Conservation (phyloP, 2,329 filamentous ascomycete species). For the Cladophialophora yegresii region DNA sequence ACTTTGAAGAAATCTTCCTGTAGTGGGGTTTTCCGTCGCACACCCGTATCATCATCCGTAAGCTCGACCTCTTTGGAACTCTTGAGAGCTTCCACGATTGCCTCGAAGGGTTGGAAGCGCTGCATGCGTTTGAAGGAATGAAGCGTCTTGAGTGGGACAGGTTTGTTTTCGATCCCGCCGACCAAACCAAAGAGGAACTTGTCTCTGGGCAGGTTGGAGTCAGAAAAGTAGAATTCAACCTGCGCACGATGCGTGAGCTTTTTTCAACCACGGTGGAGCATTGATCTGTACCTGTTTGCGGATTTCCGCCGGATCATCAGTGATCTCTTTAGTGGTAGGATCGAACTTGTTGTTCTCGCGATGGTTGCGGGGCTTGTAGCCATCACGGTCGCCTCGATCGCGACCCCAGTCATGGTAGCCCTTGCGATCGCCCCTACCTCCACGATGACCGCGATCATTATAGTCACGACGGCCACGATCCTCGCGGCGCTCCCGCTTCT, state of each 20-base stretch:
- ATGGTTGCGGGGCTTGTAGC: slow-evolving; percentile 38
- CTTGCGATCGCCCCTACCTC: slow-evolving; percentile 16
- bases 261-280: neutral
- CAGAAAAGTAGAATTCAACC: slow-evolving; percentile 96
- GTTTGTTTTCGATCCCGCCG: slow-evolving; percentile 76
- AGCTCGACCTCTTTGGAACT: slow-evolving; percentile 73
- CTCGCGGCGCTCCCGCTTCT: slow-evolving; percentile 25
- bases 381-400: slow-evolving; percentile 39
- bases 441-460: slow-evolving; percentile 7
- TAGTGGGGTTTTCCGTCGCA: slow-evolving; percentile 75
- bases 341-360: slow-evolving; percentile 70
- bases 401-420: slow-evolving; percentile 13
- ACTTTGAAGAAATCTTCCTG: slow-evolving; percentile 60
- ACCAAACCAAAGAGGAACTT: slow-evolving; percentile 80
- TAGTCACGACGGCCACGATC: slow-evolving; percentile 23
- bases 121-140: slow-evolving; percentile 94
- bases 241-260: slow-evolving; percentile 42
- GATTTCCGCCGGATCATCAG: slow-evolving; percentile 76
- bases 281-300: slow-evolving; percentile 68
- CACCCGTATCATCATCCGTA: slow-evolving; percentile 68
- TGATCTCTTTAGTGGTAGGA: slow-evolving; percentile 66
- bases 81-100: slow-evolving; percentile 79
- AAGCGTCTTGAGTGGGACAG: slow-evolving; percentile 75
- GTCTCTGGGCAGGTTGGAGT: slow-evolving; percentile 85
- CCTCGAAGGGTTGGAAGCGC: slow-evolving; percentile 83